Evolutionary conservation across 352 stramenopile species (phyloP), one percentile per base, ranked within the genome.

Genomic region (Pythium coloratum): DNA sequence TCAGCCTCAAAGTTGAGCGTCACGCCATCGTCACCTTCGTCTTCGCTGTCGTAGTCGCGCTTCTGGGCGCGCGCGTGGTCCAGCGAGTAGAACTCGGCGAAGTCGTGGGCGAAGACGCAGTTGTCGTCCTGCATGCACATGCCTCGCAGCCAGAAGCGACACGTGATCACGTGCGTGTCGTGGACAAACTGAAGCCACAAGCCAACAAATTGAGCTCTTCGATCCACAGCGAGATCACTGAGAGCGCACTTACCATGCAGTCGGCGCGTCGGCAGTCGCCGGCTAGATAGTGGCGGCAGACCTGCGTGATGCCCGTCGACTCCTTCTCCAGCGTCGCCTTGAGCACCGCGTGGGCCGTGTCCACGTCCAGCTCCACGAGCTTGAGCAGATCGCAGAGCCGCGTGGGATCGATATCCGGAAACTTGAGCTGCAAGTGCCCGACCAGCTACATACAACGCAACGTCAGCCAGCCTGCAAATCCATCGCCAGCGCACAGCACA

Each of bases 51-150:
- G 67, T 91, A 91, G 59, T 91, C 82, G 20, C 82, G 81, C 16
- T 32, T 32, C 24, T 75, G 68, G 9, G 71, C 58, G 9, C 80
- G 47, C 8, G 69, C 63, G 32, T 80, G 72, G 63, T 89, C 78
- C 67, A 92, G 75, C 50, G 76, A 71, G 64, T 91, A 91, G 38
- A 81, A 88, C 71, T 92, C 84, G 60, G 71, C 81, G 55, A 94
- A 94, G 67, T 88, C 81, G 74, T 95, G 87, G 13, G 86, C 80
- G 66, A 95, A 95, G 2, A 92, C 84, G 62, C 87, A 95, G 46
- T 90, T 75, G 50, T 93, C 80, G 7, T 70, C 80, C 71, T 95
- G 85, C 59, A 93, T 72, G 58, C 87, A 95, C 57, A 83, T 77
- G 32, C 87, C 87, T 13, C 87, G 85, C 34, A 95, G 72, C 87